Percentiles rank a stretch among this genome's conserved stretches.
Evolutionary conservation across 208 protist species (phyloP).

Genomic region (Crithidia mellificae): DNA sequence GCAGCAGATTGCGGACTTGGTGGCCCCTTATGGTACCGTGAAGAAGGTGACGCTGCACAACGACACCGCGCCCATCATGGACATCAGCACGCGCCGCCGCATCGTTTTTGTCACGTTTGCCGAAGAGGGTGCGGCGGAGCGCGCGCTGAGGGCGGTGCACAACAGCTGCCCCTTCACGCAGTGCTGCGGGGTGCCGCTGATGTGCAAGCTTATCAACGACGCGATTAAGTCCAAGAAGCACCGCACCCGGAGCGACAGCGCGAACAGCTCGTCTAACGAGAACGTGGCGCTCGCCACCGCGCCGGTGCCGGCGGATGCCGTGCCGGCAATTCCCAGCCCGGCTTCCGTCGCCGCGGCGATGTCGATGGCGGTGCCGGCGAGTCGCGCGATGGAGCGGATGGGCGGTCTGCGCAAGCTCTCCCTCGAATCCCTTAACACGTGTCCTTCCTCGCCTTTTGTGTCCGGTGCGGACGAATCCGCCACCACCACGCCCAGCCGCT

Average conservation of each 20-base stretch:
- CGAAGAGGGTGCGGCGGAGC: constrained; percentile 51
- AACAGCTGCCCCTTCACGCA: constrained; percentile 47
- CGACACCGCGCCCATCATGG: constrained; percentile 52
- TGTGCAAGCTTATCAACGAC: constrained; percentile 31
- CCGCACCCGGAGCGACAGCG: constrained; percentile 1
- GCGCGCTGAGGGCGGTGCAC: constrained; percentile 44
- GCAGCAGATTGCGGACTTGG: constrained; percentile 36
- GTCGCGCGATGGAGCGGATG: not conserved
- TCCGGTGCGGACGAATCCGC: constrained; percentile 15
- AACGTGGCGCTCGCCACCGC: not conserved
- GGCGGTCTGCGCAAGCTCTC: constrained; percentile 10
- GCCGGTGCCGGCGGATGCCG: not conserved
- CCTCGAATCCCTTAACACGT: constrained; percentile 11
- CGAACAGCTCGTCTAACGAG: not conserved
- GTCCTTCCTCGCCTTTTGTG: constrained; percentile 2
- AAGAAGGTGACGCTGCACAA: constrained; percentile 65
- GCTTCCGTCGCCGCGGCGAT: not conserved
- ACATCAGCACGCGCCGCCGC: constrained; percentile 22
- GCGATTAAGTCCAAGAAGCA: constrained; percentile 23
- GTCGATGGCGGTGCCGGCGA: not conserved
- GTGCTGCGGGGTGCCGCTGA: constrained; percentile 41
- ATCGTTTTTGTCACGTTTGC: constrained; percentile 52
- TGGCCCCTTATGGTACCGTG: constrained; percentile 53
- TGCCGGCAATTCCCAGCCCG: not conserved
- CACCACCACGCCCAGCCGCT: constrained; percentile 19